Base-by-base conservation (phyloP, 2,329 filamentous ascomycete species). In the Neospermospora avenae region DNA sequence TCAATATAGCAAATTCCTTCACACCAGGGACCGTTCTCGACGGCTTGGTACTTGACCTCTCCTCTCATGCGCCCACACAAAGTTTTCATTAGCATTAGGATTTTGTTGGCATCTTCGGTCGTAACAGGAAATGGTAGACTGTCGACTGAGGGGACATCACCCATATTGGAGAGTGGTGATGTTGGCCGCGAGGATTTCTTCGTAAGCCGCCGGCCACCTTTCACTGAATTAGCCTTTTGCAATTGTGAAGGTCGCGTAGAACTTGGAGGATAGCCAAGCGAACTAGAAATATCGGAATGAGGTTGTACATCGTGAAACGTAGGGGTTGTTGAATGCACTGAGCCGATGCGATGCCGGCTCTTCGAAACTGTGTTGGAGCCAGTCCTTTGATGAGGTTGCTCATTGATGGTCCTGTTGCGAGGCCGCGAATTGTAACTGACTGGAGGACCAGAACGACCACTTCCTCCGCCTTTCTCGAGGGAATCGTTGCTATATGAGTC, bases 61-160 rank as follows among this genome's bases (percentile, higher is more conserved):
- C 90, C 90, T 68, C 86, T 86, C 90, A 93, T 95, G 65, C 86
- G 83, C 28, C 91, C 90, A 69, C 87, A 89, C 6, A 91, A 77
- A 24, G 82, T 86, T 72, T 87, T 90, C 89, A 95, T 93, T 61
- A 95, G 76, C 68, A 85, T 80, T 57, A 92, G 77, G 25, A 93
- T 81, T 70, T 85, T 89, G 67, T 87, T 87, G 41, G 88, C 85
- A 73, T 92, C 87, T 20, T 83, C 81, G 3, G 85, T 86, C 37
- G 82, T 81, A 52, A 88, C 77, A 3, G 85, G 84, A 24, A 81
- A 73, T 2, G 81, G 80, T 2, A 87, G 72, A 4, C 84, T 85
- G 71, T 87, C 84, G 60, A 86, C 78, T 4, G 81, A 84, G 1
- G 83, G 84, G 4, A 78, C 76, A 1, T 82, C 80, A 46, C 80